Conservation (phyloP, 1,139 yeast genomes). For the Candida tropicalis region DNA sequence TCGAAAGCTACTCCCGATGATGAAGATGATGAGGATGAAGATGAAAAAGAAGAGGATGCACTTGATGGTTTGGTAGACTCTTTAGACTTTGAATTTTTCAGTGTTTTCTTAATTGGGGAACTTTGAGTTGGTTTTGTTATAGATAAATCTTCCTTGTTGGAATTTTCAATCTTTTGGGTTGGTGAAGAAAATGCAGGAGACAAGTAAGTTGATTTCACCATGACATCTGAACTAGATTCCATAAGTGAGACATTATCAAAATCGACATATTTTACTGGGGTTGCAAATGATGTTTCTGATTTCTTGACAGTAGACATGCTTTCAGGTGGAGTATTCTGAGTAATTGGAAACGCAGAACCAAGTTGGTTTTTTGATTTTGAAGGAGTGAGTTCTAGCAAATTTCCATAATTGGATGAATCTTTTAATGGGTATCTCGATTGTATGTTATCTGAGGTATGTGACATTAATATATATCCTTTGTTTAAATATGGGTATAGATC, state of each 20-base stretch:
- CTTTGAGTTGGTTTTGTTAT: slow-evolving; percentile 8
- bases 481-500: no score
- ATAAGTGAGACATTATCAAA: slow-evolving; percentile 3
- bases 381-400: slow-evolving; percentile 18
- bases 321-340: slow-evolving; percentile 36
- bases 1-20: slow-evolving; percentile 24
- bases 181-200: slow-evolving; percentile 58
- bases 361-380: slow-evolving; percentile 9
- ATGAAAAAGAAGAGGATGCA: slow-evolving; percentile 22
- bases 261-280: slow-evolving; percentile 15
- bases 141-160: neutral
- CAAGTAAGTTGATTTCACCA: slow-evolving; percentile 26
- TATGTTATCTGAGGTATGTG: slow-evolving; percentile 4
- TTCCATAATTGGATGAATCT: slow-evolving; percentile 10
- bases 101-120: slow-evolving; percentile 21
- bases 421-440: slow-evolving; percentile 10
- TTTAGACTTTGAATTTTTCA: slow-evolving; percentile 30
- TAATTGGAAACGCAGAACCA: neutral
- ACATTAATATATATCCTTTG: slow-evolving; percentile 1
- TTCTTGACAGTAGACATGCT: slow-evolving; percentile 15
- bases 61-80: neutral
- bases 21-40: slow-evolving; percentile 2
- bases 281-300: slow-evolving; percentile 7
- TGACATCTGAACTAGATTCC: slow-evolving; percentile 10
- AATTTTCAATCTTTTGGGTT: slow-evolving; percentile 21